A percentile compares a stretch with the other conserved stretches of the same genome.
Evolutionary conservation across 208 protist species (phyloP).

Genomic region (Leishmania martiniquensis): DNA sequence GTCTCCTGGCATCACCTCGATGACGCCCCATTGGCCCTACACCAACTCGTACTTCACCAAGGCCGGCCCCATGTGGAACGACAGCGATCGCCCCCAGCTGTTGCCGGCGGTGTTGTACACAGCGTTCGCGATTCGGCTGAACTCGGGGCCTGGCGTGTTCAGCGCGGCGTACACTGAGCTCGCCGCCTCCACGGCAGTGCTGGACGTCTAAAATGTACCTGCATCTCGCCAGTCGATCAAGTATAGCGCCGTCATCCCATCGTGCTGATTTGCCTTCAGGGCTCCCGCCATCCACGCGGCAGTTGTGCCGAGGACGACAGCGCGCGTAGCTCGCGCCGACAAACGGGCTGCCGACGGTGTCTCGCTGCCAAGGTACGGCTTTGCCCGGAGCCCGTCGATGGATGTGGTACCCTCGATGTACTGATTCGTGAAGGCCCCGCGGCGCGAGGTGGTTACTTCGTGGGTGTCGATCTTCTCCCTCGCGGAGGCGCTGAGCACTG

Average conservation of each 20-base stretch:
- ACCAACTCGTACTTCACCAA: conserved; percentile 59
- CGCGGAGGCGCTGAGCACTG: conserved; percentile 15
- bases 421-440: conserved; percentile 24
- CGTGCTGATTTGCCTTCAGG: conserved; percentile 26
- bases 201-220: conserved; percentile 46
- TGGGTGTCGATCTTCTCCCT: background rate
- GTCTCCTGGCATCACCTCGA: conserved; percentile 55
- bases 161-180: conserved; percentile 35
- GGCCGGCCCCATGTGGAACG: conserved; percentile 30
- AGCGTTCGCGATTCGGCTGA: conserved; percentile 40
- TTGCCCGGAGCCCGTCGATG: conserved; percentile 42
- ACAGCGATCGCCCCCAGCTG: conserved; percentile 35
- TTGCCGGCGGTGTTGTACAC: conserved; percentile 32
- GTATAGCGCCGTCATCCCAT: conserved; percentile 42
- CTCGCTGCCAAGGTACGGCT: conserved; percentile 40
- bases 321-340: conserved; percentile 40
- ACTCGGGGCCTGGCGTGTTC: conserved; percentile 35
- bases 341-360: conserved; percentile 20
- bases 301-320: conserved; percentile 38
- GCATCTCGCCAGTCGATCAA: conserved; percentile 47
- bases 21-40: conserved; percentile 47
- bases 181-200: conserved; percentile 9
- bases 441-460: conserved; percentile 26
- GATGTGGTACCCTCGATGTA: conserved; percentile 20
- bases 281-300: conserved; percentile 35